Evolutionary conservation across 768 basidiomycete genomes (phyloP).

Genomic region (Hypsizygus marmoreus): DNA sequence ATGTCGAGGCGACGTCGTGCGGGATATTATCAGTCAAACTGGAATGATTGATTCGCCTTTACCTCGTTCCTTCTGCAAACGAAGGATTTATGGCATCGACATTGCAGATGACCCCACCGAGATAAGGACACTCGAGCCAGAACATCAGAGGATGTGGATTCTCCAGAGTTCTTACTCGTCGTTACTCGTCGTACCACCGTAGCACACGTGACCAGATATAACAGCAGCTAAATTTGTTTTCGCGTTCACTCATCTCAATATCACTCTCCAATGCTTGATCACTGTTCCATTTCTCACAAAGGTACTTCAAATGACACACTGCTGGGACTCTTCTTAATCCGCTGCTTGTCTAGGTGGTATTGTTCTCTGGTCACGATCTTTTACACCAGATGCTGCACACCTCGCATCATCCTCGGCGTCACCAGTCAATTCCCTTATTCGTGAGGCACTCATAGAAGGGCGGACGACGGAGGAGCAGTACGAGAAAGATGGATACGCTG

Average conservation of each 20-base stretch:
- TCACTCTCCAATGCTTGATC: conserved; percentile 75
- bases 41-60: too few species aligned
- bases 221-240: too few species aligned
- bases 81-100: too few species aligned
- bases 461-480: conserved; percentile 79
- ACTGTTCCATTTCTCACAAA: conserved; percentile 94
- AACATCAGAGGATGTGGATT: too few species aligned
- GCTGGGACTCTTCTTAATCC: not conserved
- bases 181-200: too few species aligned
- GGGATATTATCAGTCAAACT: too few species aligned
- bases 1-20: too few species aligned
- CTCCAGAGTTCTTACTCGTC: too few species aligned
- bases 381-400: conserved; percentile 81
- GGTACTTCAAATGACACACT: conserved; percentile 42
- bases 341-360: conserved; percentile 66
- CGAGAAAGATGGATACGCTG: conserved; percentile 92
- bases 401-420: conserved; percentile 72
- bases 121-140: too few species aligned
- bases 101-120: too few species aligned
- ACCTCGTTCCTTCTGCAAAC: too few species aligned
- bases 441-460: conserved; percentile 91
- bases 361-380: conserved; percentile 93
- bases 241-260: not conserved
- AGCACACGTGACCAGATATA: too few species aligned
- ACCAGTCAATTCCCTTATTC: conserved; percentile 86